phyloP scores from a whole-genome alignment of 495 filamentous ascomycete genomes.

The Penicilliopsis zonata region DNA sequence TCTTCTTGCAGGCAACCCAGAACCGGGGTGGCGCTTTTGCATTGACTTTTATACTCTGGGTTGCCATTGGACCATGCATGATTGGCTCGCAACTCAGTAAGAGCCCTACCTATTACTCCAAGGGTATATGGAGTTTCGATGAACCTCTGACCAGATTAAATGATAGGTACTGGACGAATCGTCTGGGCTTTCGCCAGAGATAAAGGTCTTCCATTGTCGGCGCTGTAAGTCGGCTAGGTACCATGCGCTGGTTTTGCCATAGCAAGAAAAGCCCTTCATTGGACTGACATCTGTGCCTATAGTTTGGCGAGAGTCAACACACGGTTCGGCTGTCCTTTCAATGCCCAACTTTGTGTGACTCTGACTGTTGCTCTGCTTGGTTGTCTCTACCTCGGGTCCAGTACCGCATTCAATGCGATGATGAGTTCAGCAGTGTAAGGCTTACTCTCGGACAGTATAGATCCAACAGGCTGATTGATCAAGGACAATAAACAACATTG shows the following conservation, averaged over 20 bases:
- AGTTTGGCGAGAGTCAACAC: conserved; percentile 18
- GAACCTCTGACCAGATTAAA: conserved; percentile 17
- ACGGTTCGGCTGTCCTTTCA: conserved; percentile 28
- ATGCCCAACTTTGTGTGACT: conserved; percentile 49
- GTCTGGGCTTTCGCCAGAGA: conserved; percentile 72
- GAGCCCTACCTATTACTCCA: not conserved
- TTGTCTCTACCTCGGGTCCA: conserved; percentile 54
- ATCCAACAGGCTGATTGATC: conserved; percentile 1
- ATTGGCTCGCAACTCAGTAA: conserved; percentile 41
- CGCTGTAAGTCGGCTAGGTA: conserved; percentile 11
- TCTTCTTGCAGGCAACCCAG: conserved; percentile 63
- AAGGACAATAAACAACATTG: conserved; percentile 26
- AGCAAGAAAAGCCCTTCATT: conserved; percentile 1
- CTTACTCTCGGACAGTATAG: not conserved
- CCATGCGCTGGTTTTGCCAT: not conserved
- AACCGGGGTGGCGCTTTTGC: conserved; percentile 42
- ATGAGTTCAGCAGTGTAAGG: conserved; percentile 43
- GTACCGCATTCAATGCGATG: conserved; percentile 59
- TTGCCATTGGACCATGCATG: conserved; percentile 28
- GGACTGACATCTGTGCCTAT: not conserved
- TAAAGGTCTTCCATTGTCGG: conserved; percentile 28
- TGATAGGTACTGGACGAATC: conserved; percentile 52
- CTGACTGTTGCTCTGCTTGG: conserved; percentile 51
- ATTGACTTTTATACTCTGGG: conserved; percentile 49
- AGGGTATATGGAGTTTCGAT: not conserved